Conservation (phyloP, 352 stramenopile species). For the Globisporangium splendens region DNA sequence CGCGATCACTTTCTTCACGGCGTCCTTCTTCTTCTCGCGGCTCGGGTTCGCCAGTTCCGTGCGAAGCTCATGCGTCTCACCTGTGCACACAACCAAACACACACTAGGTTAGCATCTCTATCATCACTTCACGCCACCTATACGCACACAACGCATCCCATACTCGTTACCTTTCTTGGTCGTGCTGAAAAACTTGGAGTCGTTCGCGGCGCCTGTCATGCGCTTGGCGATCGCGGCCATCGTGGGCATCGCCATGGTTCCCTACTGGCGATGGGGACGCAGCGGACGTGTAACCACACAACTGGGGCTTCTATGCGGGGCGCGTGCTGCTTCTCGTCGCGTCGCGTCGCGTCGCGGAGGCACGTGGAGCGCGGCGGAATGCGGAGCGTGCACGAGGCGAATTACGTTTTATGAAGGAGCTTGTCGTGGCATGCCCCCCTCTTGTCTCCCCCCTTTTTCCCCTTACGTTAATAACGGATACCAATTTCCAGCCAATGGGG, state of each 20-base stretch:
- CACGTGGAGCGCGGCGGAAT: not conserved
- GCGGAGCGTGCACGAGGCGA: not conserved
- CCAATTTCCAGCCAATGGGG: not conserved
- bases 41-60: constrained; percentile 97
- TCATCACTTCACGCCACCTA: no score
- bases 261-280: no score
- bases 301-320: no score
- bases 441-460: not conserved
- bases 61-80: constrained; percentile 97
- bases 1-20: constrained; percentile 99
- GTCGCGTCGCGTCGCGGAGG: no score
- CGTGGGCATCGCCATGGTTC: constrained; percentile 76
- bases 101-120: not conserved
- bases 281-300: no score
- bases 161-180: constrained; percentile 93
- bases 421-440: constrained; percentile 8
- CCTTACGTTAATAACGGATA: constrained; percentile 10
- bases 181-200: constrained; percentile 99
- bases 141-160: no score
- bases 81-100: constrained; percentile 19
- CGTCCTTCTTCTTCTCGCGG: constrained; percentile 97
- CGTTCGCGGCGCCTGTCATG: constrained; percentile 89
- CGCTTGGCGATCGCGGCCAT: constrained; percentile 87
- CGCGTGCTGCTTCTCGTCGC: no score
- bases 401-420: not conserved